Base-by-base conservation (phyloP, 352 stramenopile genomes). In the Pythium pyrilobum region DNA sequence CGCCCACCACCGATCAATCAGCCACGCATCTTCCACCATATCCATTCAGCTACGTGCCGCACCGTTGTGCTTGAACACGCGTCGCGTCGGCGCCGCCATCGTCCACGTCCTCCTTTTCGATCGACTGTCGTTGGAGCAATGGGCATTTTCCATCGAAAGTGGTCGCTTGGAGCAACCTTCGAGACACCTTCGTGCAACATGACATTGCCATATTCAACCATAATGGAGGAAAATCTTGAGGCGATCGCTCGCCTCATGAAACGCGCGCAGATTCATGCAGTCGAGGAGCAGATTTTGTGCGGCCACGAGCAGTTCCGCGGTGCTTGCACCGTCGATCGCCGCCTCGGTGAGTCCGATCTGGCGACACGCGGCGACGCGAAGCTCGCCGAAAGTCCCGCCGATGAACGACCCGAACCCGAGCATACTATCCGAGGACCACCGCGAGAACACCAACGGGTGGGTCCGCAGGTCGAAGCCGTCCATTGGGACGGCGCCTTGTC, bases 151-250 rank as follows among this genome's bases (percentile, higher is more conserved):
- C n/a, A 28, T 54, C 21, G 36, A 21, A 44, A 48, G 16, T 31
- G 50, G 36, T 32, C 18, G 11, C 27, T 38, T 46, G 41, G 24
- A 16, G 20, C 44, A 31, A 69, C 48, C 33, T 66, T 76, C 45
- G 31, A 41, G 67, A 50, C 40, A 74, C 69, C 40, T 79, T 74
- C 67, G 53, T 21, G 53, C 42, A 44, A 73, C 64, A 46, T 52
- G 3, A n/a, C n/a, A n/a, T n/a, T n/a, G n/a, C 28, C 41, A 18
- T 6, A 7, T 16, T 74, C 57, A 91, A 12, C 81, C 81, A 44
- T 81, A 91, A 58, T 85, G 71, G 28, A 92, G 47, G 58, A 84
- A 88, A 43, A 89, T 88, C 62, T 85, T 85, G 20, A 92, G 67
- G 5, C 81, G 76, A 18, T 82, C 67, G 40, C 62, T 57, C 46